These are phyloP conservation scores for Termitomyces sp. DNA, from an alignment of 768 basidiomycete genomes.

Conservation along the genomic window DNA sequence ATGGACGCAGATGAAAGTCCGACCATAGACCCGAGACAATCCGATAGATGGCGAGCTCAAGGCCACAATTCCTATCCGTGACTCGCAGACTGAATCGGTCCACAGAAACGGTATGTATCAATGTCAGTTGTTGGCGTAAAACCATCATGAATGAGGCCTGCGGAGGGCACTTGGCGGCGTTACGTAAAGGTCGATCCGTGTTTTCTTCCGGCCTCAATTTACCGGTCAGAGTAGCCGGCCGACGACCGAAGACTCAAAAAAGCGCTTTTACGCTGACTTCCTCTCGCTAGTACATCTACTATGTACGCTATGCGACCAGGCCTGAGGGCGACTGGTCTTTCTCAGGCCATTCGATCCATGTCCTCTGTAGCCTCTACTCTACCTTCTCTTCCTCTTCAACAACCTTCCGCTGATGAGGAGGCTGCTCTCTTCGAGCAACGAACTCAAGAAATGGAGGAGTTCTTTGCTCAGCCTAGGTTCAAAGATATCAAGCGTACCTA, in stretches of 20 bases:
- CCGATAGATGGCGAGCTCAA: not conserved
- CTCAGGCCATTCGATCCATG: conserved; percentile 28
- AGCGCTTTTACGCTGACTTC: not conserved
- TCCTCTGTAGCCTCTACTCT: conserved; percentile 32
- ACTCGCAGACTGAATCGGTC: not conserved
- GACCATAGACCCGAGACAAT: not conserved
- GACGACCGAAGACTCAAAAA: not conserved
- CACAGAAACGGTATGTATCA: too few relatives aligned
- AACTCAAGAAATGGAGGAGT: conserved; percentile 57
- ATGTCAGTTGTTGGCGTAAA: too few relatives aligned
- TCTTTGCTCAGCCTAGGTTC: conserved; percentile 77
- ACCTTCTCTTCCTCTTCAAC: conserved; percentile 45
- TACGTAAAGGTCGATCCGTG: not conserved
- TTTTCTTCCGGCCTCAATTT: not conserved
- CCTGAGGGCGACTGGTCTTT: conserved; percentile 19
- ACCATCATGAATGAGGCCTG: too few relatives aligned
- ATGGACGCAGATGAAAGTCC: not conserved
- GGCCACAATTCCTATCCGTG: not conserved
- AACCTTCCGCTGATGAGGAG: conserved; percentile 56
- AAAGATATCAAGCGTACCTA: conserved; percentile 72
- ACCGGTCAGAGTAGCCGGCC: conserved; percentile 1
- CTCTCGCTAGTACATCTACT: not conserved
- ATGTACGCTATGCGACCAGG: conserved; percentile 26
- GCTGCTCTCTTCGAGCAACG: conserved; percentile 52
- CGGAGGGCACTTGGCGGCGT: too few relatives aligned